Evolutionary conservation across 2,329 filamentous ascomycete species (phyloP).

Genomic region (Epichloe hybrida): DNA sequence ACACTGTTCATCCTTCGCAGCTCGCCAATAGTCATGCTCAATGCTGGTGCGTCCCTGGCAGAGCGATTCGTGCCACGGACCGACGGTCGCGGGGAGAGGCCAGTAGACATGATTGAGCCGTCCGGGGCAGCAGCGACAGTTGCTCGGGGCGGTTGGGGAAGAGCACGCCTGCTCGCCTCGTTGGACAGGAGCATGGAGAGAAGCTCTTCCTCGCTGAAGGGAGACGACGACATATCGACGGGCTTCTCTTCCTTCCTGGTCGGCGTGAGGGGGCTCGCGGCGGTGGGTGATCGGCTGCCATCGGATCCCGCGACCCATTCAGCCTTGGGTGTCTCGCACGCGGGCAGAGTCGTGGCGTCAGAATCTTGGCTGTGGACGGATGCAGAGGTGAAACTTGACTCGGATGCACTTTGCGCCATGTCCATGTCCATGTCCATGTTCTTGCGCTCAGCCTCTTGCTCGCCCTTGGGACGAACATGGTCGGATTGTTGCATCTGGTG

Average conservation of each 20-base stretch:
- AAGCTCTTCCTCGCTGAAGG: constrained; percentile 22
- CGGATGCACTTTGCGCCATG: constrained; percentile 6
- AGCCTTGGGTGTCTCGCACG: constrained; percentile 6
- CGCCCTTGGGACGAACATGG: constrained; percentile 8
- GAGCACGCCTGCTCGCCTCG: constrained; percentile 10
- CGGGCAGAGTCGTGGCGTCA: constrained; percentile 7
- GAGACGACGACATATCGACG: constrained; percentile 15
- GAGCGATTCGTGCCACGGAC: constrained; percentile 8
- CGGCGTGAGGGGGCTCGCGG: constrained; percentile 4
- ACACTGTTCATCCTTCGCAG: constrained; percentile 45
- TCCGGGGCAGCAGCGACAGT: constrained; percentile 15
- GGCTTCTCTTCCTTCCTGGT: neutral
- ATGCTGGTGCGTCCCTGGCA: constrained; percentile 9
- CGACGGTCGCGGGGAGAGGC: constrained; percentile 15
- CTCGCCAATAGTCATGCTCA: constrained; percentile 34
- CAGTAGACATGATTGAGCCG: constrained; percentile 12
- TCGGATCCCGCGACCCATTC: constrained; percentile 4
- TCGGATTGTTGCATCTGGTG: constrained; percentile 3
- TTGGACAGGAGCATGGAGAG: constrained; percentile 17
- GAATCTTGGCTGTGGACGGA: constrained; percentile 13
- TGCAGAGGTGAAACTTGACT: constrained; percentile 14
- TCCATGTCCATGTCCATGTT: neutral
- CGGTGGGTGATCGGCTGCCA: constrained; percentile 4
- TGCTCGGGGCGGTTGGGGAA: constrained; percentile 19
- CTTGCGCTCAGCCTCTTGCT: neutral